Evolutionary conservation across 179 eudicot genomes (phyloP), one percentile per base, ranked within the genome.

Genomic region (Sideroxylon spinosum): DNA sequence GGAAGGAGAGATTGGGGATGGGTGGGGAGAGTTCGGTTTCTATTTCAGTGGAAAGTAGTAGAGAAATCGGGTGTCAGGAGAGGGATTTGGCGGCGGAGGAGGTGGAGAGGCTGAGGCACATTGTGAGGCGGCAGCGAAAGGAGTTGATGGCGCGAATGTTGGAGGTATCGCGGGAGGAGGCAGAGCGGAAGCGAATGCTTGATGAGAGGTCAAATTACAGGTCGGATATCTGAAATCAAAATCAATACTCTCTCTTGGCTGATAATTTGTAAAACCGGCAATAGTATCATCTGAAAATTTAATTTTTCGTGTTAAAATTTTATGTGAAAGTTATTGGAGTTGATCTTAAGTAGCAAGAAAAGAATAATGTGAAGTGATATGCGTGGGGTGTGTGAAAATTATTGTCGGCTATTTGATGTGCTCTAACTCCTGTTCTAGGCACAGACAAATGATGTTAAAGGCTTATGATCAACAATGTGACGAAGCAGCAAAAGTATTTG

Each of bases 151-250:
- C 90, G 0, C 85, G 89, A 71, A 95, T 95, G 98, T 20, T 90
- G 83, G 99, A 95, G 90, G 96, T 95, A 61, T 89, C 98, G 11
- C 84, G 91, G 84, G 98, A 95, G 86, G 99, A 95, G 82, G 90
- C 91, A 0, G 99, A 95, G 72, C 75, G 98, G 71, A 95, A 93
- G 81, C 87, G 99, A 17, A 92, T 93, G 98, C 90, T 93, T 49
- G 98, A 95, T 75, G 99, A 93, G 82, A 89, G 97, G 63, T 82
- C 91, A 0, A 91, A 89, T 86, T 92, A 89, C 86, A 95, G 99
- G 99, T 95, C 46, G 8, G 78, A 26, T 46, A 52, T 65, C 64
- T 28, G 44, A 37, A 81, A 37, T 10, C 49, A 10, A 37, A 55
- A 26, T 53, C 60, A 37, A 37, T 37, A 37, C 44, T 37, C 4